phyloP scores from a whole-genome alignment of 1,284 basidiomycete genomes.

The Apiotrichum mycotoxinovorans region DNA sequence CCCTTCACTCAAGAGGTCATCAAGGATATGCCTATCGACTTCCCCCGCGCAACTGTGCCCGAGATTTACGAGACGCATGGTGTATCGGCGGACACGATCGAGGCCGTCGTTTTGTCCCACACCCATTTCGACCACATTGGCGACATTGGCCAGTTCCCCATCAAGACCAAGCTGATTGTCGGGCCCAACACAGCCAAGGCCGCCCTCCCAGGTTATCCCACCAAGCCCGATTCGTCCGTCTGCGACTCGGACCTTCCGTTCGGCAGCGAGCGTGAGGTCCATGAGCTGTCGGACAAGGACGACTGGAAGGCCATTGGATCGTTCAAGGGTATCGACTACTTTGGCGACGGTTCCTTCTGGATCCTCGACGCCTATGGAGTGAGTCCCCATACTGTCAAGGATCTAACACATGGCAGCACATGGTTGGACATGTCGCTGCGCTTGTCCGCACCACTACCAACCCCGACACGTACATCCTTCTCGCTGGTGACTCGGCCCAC shows the following conservation, averaged over 20 bases:
- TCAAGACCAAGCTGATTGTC: constrained; percentile 16
- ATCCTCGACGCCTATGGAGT: constrained; percentile 17
- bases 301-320: constrained; percentile 11
- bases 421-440: constrained; percentile 20
- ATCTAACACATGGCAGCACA: constrained; percentile 12
- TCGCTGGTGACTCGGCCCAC: constrained; percentile 20
- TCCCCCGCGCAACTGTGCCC: constrained; percentile 2
- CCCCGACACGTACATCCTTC: constrained; percentile 17
- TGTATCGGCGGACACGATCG: constrained; percentile 6
- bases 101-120: constrained; percentile 15
- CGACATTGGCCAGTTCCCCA: constrained; percentile 19
- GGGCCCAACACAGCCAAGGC: constrained; percentile 8
- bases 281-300: constrained; percentile 9
- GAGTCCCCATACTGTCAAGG: neutral
- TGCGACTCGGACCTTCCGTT: constrained; percentile 16
- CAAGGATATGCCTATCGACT: constrained; percentile 12
- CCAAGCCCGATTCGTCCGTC: constrained; percentile 8
- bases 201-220: constrained; percentile 18
- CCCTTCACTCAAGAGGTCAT: constrained; percentile 16
- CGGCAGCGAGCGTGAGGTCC: constrained; percentile 11
- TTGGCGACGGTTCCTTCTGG: constrained; percentile 21
- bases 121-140: constrained; percentile 22
- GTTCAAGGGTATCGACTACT: constrained; percentile 18
- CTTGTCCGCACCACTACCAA: constrained; percentile 17
- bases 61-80: constrained; percentile 8